Evolutionary conservation across 129 eudicot genomes (phyloP).

Genomic region (Centella asiatica): DNA sequence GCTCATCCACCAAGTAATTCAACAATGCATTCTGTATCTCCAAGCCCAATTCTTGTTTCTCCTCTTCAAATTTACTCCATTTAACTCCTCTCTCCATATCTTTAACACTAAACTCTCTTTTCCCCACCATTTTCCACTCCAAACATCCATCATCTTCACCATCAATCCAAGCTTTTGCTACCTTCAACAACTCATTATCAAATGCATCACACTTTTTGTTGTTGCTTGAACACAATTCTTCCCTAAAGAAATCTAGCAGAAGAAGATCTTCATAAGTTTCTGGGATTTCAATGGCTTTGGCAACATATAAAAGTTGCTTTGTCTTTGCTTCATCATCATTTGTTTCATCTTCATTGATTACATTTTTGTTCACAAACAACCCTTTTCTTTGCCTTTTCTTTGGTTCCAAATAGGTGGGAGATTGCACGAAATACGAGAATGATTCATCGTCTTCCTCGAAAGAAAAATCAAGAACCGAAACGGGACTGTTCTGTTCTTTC

Average conservation of each 20-base stretch:
- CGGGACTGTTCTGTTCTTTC: conserved; percentile 59
- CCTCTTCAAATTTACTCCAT: conserved; percentile 48
- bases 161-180: conserved; percentile 45
- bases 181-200: conserved; percentile 24
- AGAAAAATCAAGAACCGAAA: conserved; percentile 62
- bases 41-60: conserved; percentile 28
- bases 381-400: conserved; percentile 13
- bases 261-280: conserved; percentile 16
- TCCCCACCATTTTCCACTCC: conserved; percentile 36
- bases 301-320: conserved; percentile 22
- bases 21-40: conserved; percentile 38
- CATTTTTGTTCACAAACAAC: conserved; percentile 5
- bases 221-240: conserved; percentile 23
- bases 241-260: conserved; percentile 44
- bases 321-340: conserved; percentile 40
- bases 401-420: conserved; percentile 27
- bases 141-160: conserved; percentile 25
- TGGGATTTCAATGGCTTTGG: conserved; percentile 12
- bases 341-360: conserved; percentile 1
- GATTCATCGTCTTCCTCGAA: conserved; percentile 37
- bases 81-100: conserved; percentile 48
- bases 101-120: conserved; percentile 28
- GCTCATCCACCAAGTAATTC: conserved; percentile 46
- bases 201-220: conserved; percentile 6
- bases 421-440: conserved; percentile 25